A percentile compares a stretch with the other conserved stretches of the same genome.
These are phyloP conservation scores for Juglanconis sp. DNA, from an alignment of 2,329 filamentous ascomycete genomes.

Conservation along the genomic window DNA sequence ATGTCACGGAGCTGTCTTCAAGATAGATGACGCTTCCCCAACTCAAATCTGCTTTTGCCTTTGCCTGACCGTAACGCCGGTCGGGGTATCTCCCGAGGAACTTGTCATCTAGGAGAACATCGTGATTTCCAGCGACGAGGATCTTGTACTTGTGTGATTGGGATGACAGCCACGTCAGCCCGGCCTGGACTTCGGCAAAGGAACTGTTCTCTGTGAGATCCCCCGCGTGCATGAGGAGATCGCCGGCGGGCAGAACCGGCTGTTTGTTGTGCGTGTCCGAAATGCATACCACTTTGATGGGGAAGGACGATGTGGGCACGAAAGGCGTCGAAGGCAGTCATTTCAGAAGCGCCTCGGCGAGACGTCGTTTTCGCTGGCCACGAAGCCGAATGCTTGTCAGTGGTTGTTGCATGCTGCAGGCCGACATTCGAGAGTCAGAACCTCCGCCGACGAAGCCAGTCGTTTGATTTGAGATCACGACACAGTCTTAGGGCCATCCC, in stretches of 20 bases:
- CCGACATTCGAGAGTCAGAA: no score
- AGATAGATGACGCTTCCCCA: slow-evolving; percentile 24
- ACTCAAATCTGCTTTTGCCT: slow-evolving; percentile 18
- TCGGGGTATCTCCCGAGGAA: slow-evolving; percentile 13
- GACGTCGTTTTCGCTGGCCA: no score
- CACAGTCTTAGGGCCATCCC: no score
- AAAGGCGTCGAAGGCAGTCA: no score
- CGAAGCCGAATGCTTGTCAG: no score
- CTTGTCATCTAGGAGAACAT: slow-evolving; percentile 17
- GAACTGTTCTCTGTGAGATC: slow-evolving; percentile 38
- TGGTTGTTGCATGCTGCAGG: no score
- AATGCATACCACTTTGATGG: slow-evolving; percentile 31
- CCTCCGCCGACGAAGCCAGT: no score
- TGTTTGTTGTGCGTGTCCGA: slow-evolving; percentile 40
- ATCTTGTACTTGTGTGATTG: slow-evolving; percentile 35
- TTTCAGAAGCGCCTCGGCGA: no score
- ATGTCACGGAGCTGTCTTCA: slow-evolving; percentile 13
- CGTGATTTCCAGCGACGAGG: slow-evolving; percentile 28
- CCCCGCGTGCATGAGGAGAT: slow-evolving; percentile 40
- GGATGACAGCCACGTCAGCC: slow-evolving; percentile 31
- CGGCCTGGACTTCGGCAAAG: slow-evolving; percentile 34
- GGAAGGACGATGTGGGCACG: no score
- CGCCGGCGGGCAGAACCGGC: slow-evolving; percentile 33
- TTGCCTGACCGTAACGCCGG: slow-evolving; percentile 19
- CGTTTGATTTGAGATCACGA: no score